Base-by-base conservation (phyloP, 2,329 filamentous ascomycete species). In the Pseudogymnoascus sp. region DNA sequence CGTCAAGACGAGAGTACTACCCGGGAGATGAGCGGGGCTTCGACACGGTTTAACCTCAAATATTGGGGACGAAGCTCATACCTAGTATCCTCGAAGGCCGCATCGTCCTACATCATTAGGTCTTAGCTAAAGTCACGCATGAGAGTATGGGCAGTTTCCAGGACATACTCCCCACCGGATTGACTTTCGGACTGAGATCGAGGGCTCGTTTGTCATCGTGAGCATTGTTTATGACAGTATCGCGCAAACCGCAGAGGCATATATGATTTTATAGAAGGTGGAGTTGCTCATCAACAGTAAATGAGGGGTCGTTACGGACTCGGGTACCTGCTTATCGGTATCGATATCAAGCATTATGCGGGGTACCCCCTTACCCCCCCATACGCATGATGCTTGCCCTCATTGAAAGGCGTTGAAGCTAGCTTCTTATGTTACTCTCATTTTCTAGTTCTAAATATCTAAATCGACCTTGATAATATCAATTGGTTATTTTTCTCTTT, bases 1-100 rank as follows among this genome's bases (percentile, higher is more conserved):
- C 19, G 67, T 70, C 26, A 70, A 63, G 50, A 70, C 68, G 16
- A 70, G 62, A n/a, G 68, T 70, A 59, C 61, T 63, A n/a, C 4
- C 10, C 11, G 3, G 10, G 22, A 28, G 26, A 22, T 56, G 5
- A 56, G 50, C n/a, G 16, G 24, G 3, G 16, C 8, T 6, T 35
- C 12, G 14, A n/a, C 16, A n/a, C 12, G 8, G 10, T 61, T 33
- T 59, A 16, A 43, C 11, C 4, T 41, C 24, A 24, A 53, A 19
- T 35, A 22, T 12, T 33, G 10, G 24, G 8, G 28, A 22, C 16
- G 14, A 24, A n/a, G 8, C 40, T 62, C 37, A n/a, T 26, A 43
- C 50, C 50, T 56, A 8, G 50, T 56, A 22, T 56, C 50, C 28
- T 56, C 50, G 16, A 56, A 33, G 10, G 28, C 50, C 6, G 28